A percentile compares a stretch with the other conserved stretches of the same genome.
Conservation (phyloP, 148 eudicot species). For the Vaccinium vitisidaea region DNA sequence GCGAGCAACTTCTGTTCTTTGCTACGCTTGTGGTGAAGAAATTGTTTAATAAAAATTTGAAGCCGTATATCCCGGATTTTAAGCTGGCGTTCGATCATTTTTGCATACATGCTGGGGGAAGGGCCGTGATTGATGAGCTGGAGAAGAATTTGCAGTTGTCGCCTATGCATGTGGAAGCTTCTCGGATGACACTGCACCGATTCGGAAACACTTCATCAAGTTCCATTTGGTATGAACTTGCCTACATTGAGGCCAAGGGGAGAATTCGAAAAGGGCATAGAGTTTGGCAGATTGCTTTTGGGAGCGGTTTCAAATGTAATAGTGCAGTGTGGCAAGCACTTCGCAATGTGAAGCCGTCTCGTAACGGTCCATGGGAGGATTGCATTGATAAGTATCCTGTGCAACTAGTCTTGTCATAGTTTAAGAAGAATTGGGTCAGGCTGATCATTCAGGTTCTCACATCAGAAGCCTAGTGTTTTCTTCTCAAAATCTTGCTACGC, state of each 20-base stretch:
- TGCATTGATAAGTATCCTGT: constrained; percentile 50
- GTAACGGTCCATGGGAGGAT: constrained; percentile 41
- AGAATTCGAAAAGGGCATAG: constrained; percentile 33
- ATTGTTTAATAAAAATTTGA: constrained; percentile 26
- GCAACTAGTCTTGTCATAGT: constrained; percentile 25
- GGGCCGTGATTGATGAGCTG: constrained; percentile 53
- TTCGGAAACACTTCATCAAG: constrained; percentile 55
- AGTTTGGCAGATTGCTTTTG: constrained; percentile 60
- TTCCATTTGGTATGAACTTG: constrained; percentile 57
- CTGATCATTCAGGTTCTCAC: neutral
- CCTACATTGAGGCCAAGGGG: constrained; percentile 47
- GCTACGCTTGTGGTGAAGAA: constrained; percentile 34
- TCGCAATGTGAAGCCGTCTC: constrained; percentile 30
- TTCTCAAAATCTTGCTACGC: neutral
- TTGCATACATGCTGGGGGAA: constrained; percentile 56
- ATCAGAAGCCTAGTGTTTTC: neutral
- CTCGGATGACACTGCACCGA: constrained; percentile 52
- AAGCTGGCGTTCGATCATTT: constrained; percentile 55
- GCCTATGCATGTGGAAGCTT: constrained; percentile 43
- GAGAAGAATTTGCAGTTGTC: constrained; percentile 46
- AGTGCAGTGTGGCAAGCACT: constrained; percentile 58
- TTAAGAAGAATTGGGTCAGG: neutral
- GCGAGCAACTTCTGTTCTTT: constrained; percentile 51
- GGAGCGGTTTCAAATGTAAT: constrained; percentile 56
- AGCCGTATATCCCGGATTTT: constrained; percentile 55